These are phyloP conservation scores for Leptographium procerum DNA, from an alignment of 2,329 filamentous ascomycete genomes.

Conservation along the genomic window DNA sequence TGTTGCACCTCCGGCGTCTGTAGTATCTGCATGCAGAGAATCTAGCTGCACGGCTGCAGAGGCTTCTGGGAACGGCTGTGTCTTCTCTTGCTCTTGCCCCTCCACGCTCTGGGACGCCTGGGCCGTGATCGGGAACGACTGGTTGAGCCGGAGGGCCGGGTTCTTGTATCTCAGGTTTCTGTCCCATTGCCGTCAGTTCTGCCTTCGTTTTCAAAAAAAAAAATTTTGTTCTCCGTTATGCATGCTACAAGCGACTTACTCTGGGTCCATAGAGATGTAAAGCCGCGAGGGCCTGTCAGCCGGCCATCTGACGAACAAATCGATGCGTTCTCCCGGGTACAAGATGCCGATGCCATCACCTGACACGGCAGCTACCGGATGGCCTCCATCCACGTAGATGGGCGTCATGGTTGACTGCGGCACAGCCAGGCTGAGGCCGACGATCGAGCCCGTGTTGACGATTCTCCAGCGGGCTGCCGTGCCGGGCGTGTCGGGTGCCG, in stretches of 20 bases:
- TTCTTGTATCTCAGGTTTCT: constrained; percentile 1
- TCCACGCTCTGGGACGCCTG: neutral
- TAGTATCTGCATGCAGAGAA: neutral
- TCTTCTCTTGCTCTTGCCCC: neutral
- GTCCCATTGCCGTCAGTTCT: neutral
- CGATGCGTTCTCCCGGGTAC: constrained; percentile 3
- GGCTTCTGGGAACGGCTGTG: neutral
- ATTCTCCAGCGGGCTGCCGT: constrained; percentile 3
- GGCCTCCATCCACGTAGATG: constrained; percentile 10
- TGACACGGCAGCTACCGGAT: neutral
- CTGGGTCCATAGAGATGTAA: neutral
- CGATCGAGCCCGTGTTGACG: constrained; percentile 11
- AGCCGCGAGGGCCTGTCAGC: neutral
- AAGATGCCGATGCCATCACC: neutral
- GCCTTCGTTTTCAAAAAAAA: neutral
- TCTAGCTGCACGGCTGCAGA: neutral
- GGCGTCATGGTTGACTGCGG: constrained; percentile 4
- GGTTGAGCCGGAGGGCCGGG: neutral
- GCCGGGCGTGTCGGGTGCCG: neutral
- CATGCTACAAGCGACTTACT: neutral
- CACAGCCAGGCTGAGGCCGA: constrained; percentile 9
- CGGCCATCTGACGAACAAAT: neutral
- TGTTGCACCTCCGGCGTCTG: neutral
- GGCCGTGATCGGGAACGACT: neutral
- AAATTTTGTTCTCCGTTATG: neutral